Evolutionary conservation across 495 filamentous ascomycete genomes (phyloP), one percentile per base, ranked within the genome.

Genomic region (Hypoxylon perforatum): DNA sequence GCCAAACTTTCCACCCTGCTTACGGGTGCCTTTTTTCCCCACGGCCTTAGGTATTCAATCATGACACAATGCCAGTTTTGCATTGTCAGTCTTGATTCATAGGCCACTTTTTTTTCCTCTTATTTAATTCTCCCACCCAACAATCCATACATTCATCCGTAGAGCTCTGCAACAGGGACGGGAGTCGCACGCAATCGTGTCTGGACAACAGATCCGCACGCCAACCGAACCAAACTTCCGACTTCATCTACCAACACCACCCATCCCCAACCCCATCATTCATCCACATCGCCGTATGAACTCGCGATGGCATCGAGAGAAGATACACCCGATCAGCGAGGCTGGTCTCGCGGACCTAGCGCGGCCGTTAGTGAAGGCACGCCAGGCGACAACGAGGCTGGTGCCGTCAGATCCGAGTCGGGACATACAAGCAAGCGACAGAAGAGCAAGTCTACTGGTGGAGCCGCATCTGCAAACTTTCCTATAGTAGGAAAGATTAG

Each of bases 401-500:
- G 70, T 58, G 51, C 73, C 18, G 30, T 69, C 36, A 66, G 57
- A n/a, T 57, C 62, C 47, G 70, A 75, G 30, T 66, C 72, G 11
- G 57, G 53, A 56, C 66, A 73, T 33, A 61, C 59, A 18, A 64
- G 55, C 12, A 75, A 73, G 52, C 63, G 72, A 44, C 62, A 68
- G 12, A 66, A 67, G 14, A 72, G 42, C 38, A 63, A 61, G 12
- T 68, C 72, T 15, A 35, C 53, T 2, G 44, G 39, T 15, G 60
- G 47, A 2, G 39, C 46, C 1, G 52, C 69, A 15, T 49, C 62
- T 3, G 63, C 72, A 17, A 14, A 12, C 17, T 73, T 70, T 51
- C 71, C 76, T 48, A 90, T 90, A 67, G 90, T 91, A 14, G 93
- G 93, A 73, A 98, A 97, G 79, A 96, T 99, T 35, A 82, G 91